Evolutionary conservation across 2,329 filamentous ascomycete genomes (phyloP), one percentile per base, ranked within the genome.

Genomic region (Zasmidium angulare): DNA sequence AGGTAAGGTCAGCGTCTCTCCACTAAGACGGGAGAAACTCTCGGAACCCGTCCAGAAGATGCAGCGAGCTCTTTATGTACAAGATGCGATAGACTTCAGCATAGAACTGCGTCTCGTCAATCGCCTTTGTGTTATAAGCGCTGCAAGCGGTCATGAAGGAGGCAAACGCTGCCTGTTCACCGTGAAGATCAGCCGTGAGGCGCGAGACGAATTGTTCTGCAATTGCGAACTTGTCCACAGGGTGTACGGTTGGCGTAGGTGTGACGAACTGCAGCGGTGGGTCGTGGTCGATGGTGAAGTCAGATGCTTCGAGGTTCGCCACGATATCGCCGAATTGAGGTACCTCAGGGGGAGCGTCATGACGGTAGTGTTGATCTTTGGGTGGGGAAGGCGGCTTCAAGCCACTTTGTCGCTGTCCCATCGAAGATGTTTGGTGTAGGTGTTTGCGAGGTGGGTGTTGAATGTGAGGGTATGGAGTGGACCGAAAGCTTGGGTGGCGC

Each of bases 11-110:
- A 10, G 54, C 24, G 2, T 47, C 54, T 46, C 58, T 53, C 64
- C 64, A 68, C 2, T 17, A n/a, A 22, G 40, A 2, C 17, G 63
- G 63, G 21, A 68, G 36, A 36, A 65, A 63, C 22, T 54, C 54
- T 11, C 53, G 19, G 17, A 68, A 60, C 2, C 53, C 56, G 1
- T 54, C 53, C 51, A 67, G 14, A 14, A 67, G 46, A 17, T 59
- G 47, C 29, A 48, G 19, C 1, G 60, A 36, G 6, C 65, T 19
- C 20, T 46, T 58, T 12, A 52, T 53, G 36, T 31, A 31, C 17
- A 68, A 59, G 17, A 67, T 24, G 17, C 62, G 58, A 24, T 63
- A 64, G n/a, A 59, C 56, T 12, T 50, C 43, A n/a, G 57, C 53
- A 53, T 67, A 65, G 47, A 68, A 66, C 1, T 63, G 53, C 6